These are phyloP conservation scores for Gaeumannomyces sp. DNA, from an alignment of 2,329 filamentous ascomycete species.

Conservation along the genomic window DNA sequence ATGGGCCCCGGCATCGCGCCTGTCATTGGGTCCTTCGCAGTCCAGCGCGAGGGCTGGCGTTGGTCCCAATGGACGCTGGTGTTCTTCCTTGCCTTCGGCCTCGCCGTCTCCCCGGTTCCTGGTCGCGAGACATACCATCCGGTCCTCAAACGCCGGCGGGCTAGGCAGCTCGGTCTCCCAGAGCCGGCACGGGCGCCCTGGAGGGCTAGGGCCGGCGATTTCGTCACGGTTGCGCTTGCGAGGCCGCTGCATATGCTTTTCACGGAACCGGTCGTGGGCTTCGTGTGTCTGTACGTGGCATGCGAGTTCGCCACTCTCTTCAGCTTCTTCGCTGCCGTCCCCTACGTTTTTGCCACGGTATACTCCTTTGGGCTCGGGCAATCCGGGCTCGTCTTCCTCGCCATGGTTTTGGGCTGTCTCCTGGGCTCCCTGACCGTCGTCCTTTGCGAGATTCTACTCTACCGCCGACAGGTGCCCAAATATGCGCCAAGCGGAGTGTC, in stretches of 20 bases:
- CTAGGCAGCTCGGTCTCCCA: too few species aligned
- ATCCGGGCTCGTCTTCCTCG: slow-evolving; percentile 38
- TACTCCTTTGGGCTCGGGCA: slow-evolving; percentile 39
- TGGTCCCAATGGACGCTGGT: slow-evolving; percentile 48
- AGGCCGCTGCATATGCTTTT: slow-evolving; percentile 53
- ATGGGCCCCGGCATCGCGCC: slow-evolving; percentile 46
- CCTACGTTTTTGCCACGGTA: slow-evolving; percentile 38
- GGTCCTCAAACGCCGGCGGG: slow-evolving; percentile 31
- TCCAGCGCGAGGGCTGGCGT: slow-evolving; percentile 40
- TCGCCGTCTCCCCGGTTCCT: slow-evolving; percentile 31
- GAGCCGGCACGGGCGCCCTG: slow-evolving; percentile 14
- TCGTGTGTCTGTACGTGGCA: slow-evolving; percentile 43
- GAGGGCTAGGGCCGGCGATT: slow-evolving; percentile 22
- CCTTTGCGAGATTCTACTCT: slow-evolving; percentile 36
- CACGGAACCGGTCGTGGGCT: slow-evolving; percentile 57
- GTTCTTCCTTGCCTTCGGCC: slow-evolving; percentile 35
- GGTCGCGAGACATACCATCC: slow-evolving; percentile 53
- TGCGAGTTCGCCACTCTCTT: slow-evolving; percentile 47
- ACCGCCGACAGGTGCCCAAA: slow-evolving; percentile 28
- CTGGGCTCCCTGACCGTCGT: slow-evolving; percentile 35
- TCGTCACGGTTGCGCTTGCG: slow-evolving; percentile 37
- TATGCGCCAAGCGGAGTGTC: slow-evolving; percentile 31
- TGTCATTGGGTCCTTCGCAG: slow-evolving; percentile 42
- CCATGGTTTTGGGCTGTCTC: slow-evolving; percentile 38
- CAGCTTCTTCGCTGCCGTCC: slow-evolving; percentile 45